Evolutionary conservation across 1,284 basidiomycete genomes (phyloP).

Genomic region (Rhodotorula sp.): DNA sequence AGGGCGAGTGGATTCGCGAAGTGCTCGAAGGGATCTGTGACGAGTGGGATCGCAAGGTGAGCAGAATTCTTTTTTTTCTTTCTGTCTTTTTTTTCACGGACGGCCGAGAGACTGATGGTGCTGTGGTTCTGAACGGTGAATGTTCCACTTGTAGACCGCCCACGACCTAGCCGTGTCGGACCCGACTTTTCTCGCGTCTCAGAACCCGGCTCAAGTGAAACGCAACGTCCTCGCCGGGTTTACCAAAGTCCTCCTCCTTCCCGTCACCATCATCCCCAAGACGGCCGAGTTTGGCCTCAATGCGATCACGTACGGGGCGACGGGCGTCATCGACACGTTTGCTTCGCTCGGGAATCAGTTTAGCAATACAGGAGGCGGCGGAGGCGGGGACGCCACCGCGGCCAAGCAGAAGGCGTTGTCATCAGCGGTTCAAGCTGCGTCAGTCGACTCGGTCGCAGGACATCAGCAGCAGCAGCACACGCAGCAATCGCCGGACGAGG

Average conservation of each 20-base stretch:
- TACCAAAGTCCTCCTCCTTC: constrained; percentile 80
- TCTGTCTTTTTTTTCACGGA: background rate
- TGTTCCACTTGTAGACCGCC: constrained; percentile 15
- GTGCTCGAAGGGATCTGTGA: constrained; percentile 72
- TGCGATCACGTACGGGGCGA: constrained; percentile 62
- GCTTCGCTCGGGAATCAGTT: constrained; percentile 22
- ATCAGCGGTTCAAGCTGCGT: background rate
- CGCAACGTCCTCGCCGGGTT: constrained; percentile 89
- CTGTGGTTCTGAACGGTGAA: no score
- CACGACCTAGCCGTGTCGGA: constrained; percentile 43
- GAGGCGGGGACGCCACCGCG: constrained; percentile 6
- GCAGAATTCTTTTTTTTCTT: background rate
- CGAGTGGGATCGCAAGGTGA: constrained; percentile 71
- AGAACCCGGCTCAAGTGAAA: constrained; percentile 88
- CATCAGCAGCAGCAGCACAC: background rate
- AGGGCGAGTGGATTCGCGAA: constrained; percentile 75
- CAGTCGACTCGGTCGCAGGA: background rate
- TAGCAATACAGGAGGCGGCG: constrained; percentile 12
- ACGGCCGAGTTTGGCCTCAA: constrained; percentile 72
- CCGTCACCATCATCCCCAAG: constrained; percentile 90
- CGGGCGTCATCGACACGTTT: constrained; percentile 71
- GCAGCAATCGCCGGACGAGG: background rate
- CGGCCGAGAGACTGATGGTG: background rate
- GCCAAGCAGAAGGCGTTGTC: background rate
- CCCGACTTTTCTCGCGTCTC: constrained; percentile 69